Base-by-base conservation (phyloP, 129 eudicot species). In the Saussurea involucrata region DNA sequence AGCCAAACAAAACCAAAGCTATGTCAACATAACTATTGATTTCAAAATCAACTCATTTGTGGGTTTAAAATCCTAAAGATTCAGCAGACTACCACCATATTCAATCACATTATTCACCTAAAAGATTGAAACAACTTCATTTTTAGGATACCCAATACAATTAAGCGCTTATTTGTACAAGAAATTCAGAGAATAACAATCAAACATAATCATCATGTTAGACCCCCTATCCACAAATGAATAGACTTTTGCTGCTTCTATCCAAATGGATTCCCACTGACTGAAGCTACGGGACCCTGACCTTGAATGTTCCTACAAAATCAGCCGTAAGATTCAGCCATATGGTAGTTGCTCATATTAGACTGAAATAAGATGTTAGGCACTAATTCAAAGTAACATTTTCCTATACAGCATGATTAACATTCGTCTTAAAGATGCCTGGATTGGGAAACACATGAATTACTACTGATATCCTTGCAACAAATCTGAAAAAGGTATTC, bases 181-280 rank as follows among this genome's bases (percentile, higher is more conserved):
- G 61, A 42, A 53, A 73, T 78, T 34, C 68, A 73, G 66, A 71
- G 37, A 40, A 42, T 9, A 64, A 79, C 24, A 66, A 12, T 53
- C 21, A 28, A 53, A 72, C 73, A 70, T 71, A 28, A 67, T 29
- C 63, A 70, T 40, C 49, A 40, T 40, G 37, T 71, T 37, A 49
- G 58, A 68, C 76, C 76, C 76, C 76, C 49, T 11, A 65, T 68
- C 68, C 74, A 65, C 72, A 36, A 55, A 57, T 18, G 69, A 73
- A 77, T 81, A 2, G 11, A 58, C 61, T 8, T n/a, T 53, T 37
- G 24, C 46, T 24, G 69, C 13, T 37, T 61, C 86, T 88, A 92
- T 8, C 90, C 98, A 83, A 92, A 92, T 0, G 98, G 98, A 81
- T 92, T 92, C 76, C 98, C 95, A 69, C 98, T 92, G 60, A 87